A percentile compares a stretch with the other conserved stretches of the same genome.
Conservation (phyloP, 495 filamentous ascomycete genomes). For the Astrothelium subdiscretum region DNA sequence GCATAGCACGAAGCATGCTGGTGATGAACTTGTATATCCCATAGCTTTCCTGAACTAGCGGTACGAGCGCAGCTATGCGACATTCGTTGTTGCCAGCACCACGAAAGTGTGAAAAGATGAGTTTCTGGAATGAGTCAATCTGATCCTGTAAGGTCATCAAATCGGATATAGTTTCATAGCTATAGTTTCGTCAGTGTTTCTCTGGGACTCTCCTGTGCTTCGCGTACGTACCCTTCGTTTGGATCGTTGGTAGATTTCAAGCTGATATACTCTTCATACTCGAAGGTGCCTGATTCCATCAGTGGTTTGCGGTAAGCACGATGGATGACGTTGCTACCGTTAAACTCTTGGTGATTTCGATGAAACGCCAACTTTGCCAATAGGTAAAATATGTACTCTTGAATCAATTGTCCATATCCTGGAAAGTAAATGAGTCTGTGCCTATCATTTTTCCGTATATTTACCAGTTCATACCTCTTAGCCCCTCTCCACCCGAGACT, state of each 20-base stretch:
- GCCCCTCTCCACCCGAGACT: conserved; percentile 62
- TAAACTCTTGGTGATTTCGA: conserved; percentile 93
- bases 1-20: conserved; percentile 62
- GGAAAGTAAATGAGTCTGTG: conserved; percentile 5
- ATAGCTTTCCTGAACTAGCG: conserved; percentile 93
- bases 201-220: not conserved
- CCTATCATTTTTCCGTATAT: not conserved
- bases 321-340: conserved; percentile 44
- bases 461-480: conserved; percentile 48
- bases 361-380: conserved; percentile 90
- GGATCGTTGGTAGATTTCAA: conserved; percentile 97
- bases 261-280: conserved; percentile 98
- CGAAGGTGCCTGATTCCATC: conserved; percentile 55
- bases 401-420: conserved; percentile 86
- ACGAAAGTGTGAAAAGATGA: conserved; percentile 93
- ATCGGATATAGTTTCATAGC: conserved; percentile 92
- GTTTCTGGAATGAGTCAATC: conserved; percentile 95
- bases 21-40: conserved; percentile 53
- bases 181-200: conserved; percentile 17
- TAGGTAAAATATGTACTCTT: conserved; percentile 90
- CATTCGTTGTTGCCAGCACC: conserved; percentile 89
- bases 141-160: conserved; percentile 95
- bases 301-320: not conserved
- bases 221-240: conserved; percentile 63
- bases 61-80: conserved; percentile 84